Evolutionary conservation across 2,329 filamentous ascomycete species (phyloP), one percentile per base, ranked within the genome.

Genomic region (Delphinella strobiligena): DNA sequence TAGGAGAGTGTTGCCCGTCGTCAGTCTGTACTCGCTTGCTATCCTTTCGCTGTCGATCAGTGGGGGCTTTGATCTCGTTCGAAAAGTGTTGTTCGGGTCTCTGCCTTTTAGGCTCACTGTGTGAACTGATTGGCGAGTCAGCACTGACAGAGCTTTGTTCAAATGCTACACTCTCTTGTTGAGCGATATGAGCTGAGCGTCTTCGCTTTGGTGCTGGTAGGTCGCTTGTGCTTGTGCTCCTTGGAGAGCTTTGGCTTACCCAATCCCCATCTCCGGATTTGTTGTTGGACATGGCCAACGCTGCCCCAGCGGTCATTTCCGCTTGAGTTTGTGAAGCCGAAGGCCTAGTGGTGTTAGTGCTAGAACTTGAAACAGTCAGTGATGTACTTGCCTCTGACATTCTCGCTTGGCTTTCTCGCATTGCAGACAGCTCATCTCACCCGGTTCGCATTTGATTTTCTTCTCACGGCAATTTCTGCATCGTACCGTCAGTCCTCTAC

Each of bases 381-480:
- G 33, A 19, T 17, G 29, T 11, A 47, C 54, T 37, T 66, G 89
- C 82, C 83, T 83, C 61, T 80, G 80, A 72, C 88, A 94, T 14
- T 81, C 69, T 35, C 85, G 74, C 41, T 87, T 85, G 54, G 89
- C 89, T 63, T 93, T 94, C 56, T 91, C 82, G 58, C 88, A 95
- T 61, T 94, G 87, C 39, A 88, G 75, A 52, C 88, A 95, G 50
- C 85, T 86, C 30, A 83, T 83, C 48, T 77, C 81, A 51, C 88
- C 86, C 1, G 87, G 88, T 48, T 94, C 86, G 54, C 88, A 95
- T 61, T 93, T 94, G 64, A 95, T 93, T 69, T 94, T 95, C 75
- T 94, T 95, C 63, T 94, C 87, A 37, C 88, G 76, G 58, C 88
- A 95, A 10, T 86, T 91, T 12, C 45, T 45, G 32, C 4, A 14